Conservation (phyloP, 2,329 filamentous ascomycete species). For the Colletotrichum chlorophyti region DNA sequence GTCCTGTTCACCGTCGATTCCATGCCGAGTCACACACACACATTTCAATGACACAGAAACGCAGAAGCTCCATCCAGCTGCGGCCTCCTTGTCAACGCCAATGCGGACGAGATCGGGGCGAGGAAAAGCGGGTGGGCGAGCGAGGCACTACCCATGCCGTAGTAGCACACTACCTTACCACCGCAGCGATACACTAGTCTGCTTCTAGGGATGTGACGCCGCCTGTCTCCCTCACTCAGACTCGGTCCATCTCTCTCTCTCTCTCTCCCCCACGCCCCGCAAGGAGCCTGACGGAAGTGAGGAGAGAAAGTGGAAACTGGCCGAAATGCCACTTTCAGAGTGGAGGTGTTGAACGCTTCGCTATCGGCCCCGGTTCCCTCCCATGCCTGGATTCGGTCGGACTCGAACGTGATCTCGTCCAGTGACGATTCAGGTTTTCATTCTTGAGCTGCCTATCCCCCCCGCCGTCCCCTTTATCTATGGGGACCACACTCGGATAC, state of each 20-base stretch:
- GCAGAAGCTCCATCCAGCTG: slow-evolving; percentile 3
- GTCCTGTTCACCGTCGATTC: not conserved
- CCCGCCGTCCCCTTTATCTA: not conserved
- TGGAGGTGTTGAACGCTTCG: not conserved
- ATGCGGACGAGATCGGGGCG: slow-evolving; percentile 20
- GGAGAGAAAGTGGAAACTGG: slow-evolving; percentile 18
- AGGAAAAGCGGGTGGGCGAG: not conserved
- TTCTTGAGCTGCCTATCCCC: too few species aligned
- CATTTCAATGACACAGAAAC: slow-evolving; percentile 29
- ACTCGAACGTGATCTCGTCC: not conserved
- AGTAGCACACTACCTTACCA: not conserved
- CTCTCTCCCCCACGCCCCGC: slow-evolving; percentile 22
- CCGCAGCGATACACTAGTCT: not conserved
- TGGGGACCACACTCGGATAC: too few species aligned
- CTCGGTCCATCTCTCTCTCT: not conserved
- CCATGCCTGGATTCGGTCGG: not conserved
- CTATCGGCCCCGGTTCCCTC: too few species aligned
- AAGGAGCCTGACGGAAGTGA: not conserved
- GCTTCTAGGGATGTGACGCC: too few species aligned
- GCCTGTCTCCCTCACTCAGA: too few species aligned
- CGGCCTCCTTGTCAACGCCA: slow-evolving; percentile 12
- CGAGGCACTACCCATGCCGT: not conserved
- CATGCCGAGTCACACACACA: slow-evolving; percentile 23
- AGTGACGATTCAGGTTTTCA: too few species aligned
- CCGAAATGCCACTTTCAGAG: slow-evolving; percentile 6